A percentile compares a stretch with the other conserved stretches of the same genome.
Conservation (phyloP, 2,329 filamentous ascomycete species). For the Nigrograna mackinnonii region DNA sequence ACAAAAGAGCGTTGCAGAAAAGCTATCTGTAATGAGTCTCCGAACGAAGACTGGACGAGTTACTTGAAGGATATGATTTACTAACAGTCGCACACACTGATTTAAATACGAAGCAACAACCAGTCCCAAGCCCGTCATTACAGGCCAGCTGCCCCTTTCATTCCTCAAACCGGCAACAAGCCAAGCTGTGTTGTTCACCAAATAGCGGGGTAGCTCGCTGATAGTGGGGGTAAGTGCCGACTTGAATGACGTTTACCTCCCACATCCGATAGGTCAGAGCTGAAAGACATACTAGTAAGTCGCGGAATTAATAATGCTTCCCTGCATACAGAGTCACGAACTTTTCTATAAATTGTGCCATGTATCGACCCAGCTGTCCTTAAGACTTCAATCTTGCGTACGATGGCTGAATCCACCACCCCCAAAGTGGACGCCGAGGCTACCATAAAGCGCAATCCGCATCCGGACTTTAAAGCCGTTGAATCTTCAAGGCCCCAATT, state of each 20-base stretch:
- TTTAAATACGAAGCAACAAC: too few relatives aligned
- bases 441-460: constrained; percentile 64
- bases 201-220: constrained; percentile 26
- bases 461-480: constrained; percentile 75
- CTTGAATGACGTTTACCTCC: constrained; percentile 1
- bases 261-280: constrained; percentile 2
- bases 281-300: not conserved
- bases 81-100: too few relatives aligned
- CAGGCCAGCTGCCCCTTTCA: too few relatives aligned
- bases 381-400: not conserved
- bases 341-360: constrained; percentile 19
- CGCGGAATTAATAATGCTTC: too few relatives aligned
- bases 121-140: too few relatives aligned
- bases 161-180: too few relatives aligned
- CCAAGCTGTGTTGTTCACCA: too few relatives aligned
- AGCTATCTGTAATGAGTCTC: too few relatives aligned
- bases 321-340: not conserved
- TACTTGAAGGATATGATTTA: too few relatives aligned
- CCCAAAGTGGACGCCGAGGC: constrained; percentile 50
- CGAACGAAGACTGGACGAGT: too few relatives aligned
- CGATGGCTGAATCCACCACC: constrained; percentile 16
- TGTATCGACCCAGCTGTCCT: not conserved
- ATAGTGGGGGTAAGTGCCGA: constrained; percentile 2
- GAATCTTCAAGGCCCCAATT: constrained; percentile 69
- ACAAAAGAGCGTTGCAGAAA: too few relatives aligned